phyloP scores from a whole-genome alignment of 352 stramenopile genomes.

The Peronosclerospora sorghi region DNA sequence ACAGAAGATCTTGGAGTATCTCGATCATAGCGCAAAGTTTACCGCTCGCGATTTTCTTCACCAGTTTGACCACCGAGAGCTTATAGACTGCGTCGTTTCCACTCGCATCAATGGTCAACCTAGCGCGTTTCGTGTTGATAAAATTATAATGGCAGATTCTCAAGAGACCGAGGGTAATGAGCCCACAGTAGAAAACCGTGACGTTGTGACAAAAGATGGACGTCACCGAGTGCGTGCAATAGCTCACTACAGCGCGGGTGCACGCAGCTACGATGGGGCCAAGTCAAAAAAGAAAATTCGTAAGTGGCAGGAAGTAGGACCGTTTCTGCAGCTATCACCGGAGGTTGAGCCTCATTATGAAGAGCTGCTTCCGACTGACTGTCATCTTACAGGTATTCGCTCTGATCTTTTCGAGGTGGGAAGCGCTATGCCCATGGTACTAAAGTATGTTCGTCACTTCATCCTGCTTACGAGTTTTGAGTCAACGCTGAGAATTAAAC shows the following conservation, averaged over 20 bases:
- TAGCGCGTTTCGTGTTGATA: constrained; percentile 51
- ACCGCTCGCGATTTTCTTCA: constrained; percentile 37
- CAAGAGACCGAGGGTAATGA: constrained; percentile 5
- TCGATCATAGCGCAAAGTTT: constrained; percentile 45
- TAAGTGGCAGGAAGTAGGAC: constrained; percentile 48
- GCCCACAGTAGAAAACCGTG: neutral
- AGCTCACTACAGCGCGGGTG: constrained; percentile 36
- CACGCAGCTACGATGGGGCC: constrained; percentile 57
- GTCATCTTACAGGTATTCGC: constrained; percentile 64
- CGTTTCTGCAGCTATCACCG: constrained; percentile 58
- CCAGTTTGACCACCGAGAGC: constrained; percentile 31
- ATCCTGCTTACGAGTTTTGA: constrained; percentile 59
- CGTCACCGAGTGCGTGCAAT: constrained; percentile 22
- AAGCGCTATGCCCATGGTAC: constrained; percentile 75
- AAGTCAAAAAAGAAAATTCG: constrained; percentile 46
- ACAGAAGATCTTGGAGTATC: constrained; percentile 50
- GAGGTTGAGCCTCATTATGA: constrained; percentile 33
- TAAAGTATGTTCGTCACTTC: constrained; percentile 77
- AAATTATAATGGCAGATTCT: constrained; percentile 24
- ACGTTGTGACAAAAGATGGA: constrained; percentile 23
- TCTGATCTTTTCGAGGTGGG: constrained; percentile 75
- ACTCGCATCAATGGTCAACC: constrained; percentile 59
- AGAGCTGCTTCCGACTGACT: constrained; percentile 33
- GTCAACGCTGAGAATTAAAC: constrained; percentile 40
- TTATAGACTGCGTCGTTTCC: constrained; percentile 65